Conservation (phyloP, 78 protist genomes). For the Chrysochromulina parva region DNA sequence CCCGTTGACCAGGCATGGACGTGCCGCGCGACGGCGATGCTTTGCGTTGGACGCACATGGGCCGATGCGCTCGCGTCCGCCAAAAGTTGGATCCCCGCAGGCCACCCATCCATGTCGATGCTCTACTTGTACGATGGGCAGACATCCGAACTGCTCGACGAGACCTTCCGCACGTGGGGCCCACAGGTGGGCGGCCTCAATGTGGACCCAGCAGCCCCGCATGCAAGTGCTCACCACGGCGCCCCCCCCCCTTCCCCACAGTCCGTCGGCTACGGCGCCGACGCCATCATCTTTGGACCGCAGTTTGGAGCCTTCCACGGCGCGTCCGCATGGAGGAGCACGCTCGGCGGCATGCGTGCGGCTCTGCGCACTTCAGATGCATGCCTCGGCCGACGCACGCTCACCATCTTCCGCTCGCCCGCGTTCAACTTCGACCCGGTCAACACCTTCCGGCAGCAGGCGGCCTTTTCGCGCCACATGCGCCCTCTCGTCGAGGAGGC, state of each 20-base stretch:
- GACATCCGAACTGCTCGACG: neutral
- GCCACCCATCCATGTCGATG: neutral
- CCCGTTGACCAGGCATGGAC: neutral
- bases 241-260: too few relatives aligned
- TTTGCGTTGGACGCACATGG: neutral
- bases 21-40: neutral
- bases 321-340: neutral
- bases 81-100: neutral
- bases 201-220: too few relatives aligned
- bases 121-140: neutral
- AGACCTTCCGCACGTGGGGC: neutral
- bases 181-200: too few relatives aligned
- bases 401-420: neutral
- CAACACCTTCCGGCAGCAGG: neutral
- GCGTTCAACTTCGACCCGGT: conserved; percentile 25
- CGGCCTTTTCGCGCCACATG: neutral
- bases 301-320: neutral
- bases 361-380: neutral
- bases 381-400: neutral
- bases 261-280: neutral
- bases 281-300: neutral
- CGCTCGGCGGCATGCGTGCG: neutral
- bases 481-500: conserved; percentile 9
- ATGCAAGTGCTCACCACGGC: too few relatives aligned
- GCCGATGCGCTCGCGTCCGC: neutral